Percentiles rank a stretch among this genome's conserved stretches.
These are phyloP conservation scores for Bassia scoparia DNA, from an alignment of 148 eudicot species.

Conservation along the genomic window DNA sequence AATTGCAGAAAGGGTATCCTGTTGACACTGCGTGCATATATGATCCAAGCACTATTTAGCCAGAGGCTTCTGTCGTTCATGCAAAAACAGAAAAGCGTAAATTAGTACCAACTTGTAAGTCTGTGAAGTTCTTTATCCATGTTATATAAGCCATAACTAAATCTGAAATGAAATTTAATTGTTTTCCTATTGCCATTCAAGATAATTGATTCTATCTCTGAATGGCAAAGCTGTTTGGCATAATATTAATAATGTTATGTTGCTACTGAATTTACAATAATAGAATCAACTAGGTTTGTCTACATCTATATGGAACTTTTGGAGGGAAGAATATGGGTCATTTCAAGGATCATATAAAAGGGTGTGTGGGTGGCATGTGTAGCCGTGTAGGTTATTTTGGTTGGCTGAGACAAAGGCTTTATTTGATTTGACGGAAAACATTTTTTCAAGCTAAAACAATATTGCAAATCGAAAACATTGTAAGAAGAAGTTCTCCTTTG, in stretches of 20 bases:
- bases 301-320: neutral
- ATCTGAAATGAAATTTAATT: neutral
- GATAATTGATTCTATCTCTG: slow-evolving; percentile 5
- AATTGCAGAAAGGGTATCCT: slow-evolving; percentile 86
- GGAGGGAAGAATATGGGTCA: neutral
- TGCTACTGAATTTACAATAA: neutral
- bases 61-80: slow-evolving; percentile 69
- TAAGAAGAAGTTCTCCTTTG: too few relatives aligned
- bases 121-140: slow-evolving; percentile 22
- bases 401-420: too few relatives aligned
- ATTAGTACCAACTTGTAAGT: slow-evolving; percentile 39
- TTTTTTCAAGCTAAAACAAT: too few relatives aligned
- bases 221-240: slow-evolving; percentile 6
- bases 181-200: slow-evolving; percentile 1
- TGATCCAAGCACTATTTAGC: slow-evolving; percentile 72
- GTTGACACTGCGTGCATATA: slow-evolving; percentile 73
- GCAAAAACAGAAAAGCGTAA: slow-evolving; percentile 82
- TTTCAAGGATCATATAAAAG: too few relatives aligned
- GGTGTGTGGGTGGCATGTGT: too few relatives aligned
- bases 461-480: too few relatives aligned
- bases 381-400: too few relatives aligned
- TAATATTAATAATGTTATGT: slow-evolving; percentile 1
- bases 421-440: too few relatives aligned
- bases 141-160: slow-evolving; percentile 15
- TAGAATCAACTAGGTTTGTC: neutral